Evolutionary conservation across 768 basidiomycete genomes (phyloP).

Genomic region (Pisolithus albus): DNA sequence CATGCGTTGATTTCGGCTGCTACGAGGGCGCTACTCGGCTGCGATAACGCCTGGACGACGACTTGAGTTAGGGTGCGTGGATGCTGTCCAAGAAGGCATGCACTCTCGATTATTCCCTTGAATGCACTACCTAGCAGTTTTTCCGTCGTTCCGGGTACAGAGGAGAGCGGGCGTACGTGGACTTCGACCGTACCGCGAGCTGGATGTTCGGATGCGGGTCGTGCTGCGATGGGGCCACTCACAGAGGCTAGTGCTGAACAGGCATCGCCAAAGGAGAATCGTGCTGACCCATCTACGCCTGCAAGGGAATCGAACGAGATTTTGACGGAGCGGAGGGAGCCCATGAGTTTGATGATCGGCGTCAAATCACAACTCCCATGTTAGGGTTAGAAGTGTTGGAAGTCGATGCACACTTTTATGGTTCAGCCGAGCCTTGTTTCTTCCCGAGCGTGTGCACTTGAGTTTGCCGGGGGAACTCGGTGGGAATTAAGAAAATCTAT

Average conservation of each 20-base stretch:
- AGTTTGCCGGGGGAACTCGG: no score
- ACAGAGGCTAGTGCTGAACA: conserved; percentile 58
- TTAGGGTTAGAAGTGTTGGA: neutral
- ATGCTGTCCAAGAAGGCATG: conserved; percentile 57
- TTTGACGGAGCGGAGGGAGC: conserved; percentile 8
- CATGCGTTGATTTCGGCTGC: conserved; percentile 68
- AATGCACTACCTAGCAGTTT: conserved; percentile 52
- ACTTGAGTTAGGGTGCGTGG: conserved; percentile 74
- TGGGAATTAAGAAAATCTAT: no score
- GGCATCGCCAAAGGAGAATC: conserved; percentile 38
- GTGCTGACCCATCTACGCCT: conserved; percentile 72
- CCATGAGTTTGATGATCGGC: neutral
- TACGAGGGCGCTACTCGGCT: conserved; percentile 34
- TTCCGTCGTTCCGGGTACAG: conserved; percentile 62
- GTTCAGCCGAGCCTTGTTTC: no score
- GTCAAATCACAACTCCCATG: neutral
- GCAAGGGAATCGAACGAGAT: conserved; percentile 55
- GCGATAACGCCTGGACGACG: conserved; percentile 57
- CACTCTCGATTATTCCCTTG: conserved; percentile 50
- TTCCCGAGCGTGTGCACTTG: no score
- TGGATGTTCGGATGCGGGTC: conserved; percentile 61
- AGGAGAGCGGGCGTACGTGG: conserved; percentile 58
- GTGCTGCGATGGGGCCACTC: conserved; percentile 76
- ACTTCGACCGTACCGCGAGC: conserved; percentile 74
- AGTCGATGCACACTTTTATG: neutral